Base-by-base conservation (phyloP, 352 stramenopile species). In the Pilasporangium apinafurcum region DNA sequence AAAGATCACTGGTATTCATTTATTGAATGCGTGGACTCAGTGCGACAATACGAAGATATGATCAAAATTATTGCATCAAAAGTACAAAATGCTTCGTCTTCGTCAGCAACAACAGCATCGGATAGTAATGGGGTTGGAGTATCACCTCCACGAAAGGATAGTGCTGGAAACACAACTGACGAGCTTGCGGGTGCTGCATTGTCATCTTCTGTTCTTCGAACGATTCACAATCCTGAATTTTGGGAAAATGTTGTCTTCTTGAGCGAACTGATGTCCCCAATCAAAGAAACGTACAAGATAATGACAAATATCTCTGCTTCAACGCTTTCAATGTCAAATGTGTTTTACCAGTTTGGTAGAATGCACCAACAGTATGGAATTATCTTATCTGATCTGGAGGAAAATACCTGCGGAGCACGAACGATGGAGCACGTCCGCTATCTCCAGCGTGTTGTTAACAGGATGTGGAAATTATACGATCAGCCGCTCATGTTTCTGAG, bases 11-110 rank as follows among this genome's bases (percentile, higher is more conserved):
- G 74, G 77, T 83, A 86, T 37, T 86, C 77, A 7, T 90, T 90
- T 30, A 84, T 90, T 37, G 77, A 90, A 53, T 70, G 69, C 47
- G 68, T 90, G 12, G 74, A 90, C 54, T 90, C 72, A 4, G 67
- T 87, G 44, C 71, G 74, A 7, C 77, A 90, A 39, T 87, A 82
- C 47, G 74, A 87, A 56, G 77, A 90, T 30, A 82, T 86, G 74
- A 84, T 90, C 53, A 90, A 90, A 53, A 84, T 86, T 32, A 83
- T 90, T 27, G 65, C 74, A 4, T 69, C 64, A 0, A 83, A 83
- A 48, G 66, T 79, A 29, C 39, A 70, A 20, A 48, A 59, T 21
- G 66, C 61, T 37, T 57, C 63, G 0, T 60, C 51, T 2, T 42
- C 30, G 0, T 28, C 30, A 25, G 25, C 20, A 12, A 33, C 30